Base-by-base conservation (phyloP, 108 stramenopile species). In the Pseudonitzschia delicatissima region DNA sequence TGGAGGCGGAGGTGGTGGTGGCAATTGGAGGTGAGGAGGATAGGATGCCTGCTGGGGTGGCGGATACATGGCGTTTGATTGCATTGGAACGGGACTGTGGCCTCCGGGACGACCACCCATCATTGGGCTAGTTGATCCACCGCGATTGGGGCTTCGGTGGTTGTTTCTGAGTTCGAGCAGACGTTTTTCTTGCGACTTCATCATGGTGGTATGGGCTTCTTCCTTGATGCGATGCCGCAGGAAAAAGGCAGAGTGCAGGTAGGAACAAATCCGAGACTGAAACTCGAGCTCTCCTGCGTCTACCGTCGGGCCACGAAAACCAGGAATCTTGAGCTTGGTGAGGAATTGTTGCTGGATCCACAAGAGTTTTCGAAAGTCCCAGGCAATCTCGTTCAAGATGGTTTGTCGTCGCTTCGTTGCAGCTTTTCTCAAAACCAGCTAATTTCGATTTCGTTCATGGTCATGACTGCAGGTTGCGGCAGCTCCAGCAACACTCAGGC, bases 231-330 rank as follows among this genome's bases (percentile, higher is more conserved):
- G 66, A 3, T 73, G 70, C 44, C 87, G 74, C 20, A 94, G 71
- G 64, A 79, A 91, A 61, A 94, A 94, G 0, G 93, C 93, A 4
- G 93, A 87, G 69, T 94, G 93, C 69, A 94, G 60, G 57, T 86
- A 86, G 32, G 86, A 76, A 37, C 93, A 94, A 18, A 94, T 76
- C 65, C 74, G 83, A 7, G 88, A 45, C 62, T 94, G 93, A 13
- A 74, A 59, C 5, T 74, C 49, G 17, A 94, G 67, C 32, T 77
- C 75, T 2, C 49, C 5, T 13, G 78, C 72, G 65, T 94, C 93
- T 5, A 87, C 86, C 0, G 90, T 85, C 13, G 93, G 87, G n/a
- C 89, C 87, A 26, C 81, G 69, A 70, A 94, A 94, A 18, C 81
- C 82, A 13, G 93, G 90, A 4, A 94, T 66, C 53, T 73, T 63